phyloP scores from a whole-genome alignment of 2,329 filamentous ascomycete genomes.

The Seiridium unicorne region DNA sequence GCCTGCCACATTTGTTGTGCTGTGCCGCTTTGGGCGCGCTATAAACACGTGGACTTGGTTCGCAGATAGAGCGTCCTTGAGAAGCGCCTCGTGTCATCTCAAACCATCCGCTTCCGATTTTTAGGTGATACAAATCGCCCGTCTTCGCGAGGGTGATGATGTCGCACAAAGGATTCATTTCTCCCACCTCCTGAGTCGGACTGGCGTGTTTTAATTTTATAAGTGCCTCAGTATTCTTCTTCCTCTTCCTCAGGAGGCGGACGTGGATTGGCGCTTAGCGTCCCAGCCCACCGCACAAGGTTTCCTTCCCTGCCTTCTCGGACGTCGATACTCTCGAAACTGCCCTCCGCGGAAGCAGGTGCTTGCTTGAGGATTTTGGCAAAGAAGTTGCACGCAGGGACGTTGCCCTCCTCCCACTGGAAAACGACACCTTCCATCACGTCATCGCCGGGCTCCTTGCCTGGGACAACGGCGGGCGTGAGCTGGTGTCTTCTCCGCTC shows the following conservation, averaged over 20 bases:
- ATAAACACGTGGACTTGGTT: too few species aligned
- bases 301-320: background rate
- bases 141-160: too few species aligned
- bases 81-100: too few species aligned
- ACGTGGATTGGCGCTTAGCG: background rate
- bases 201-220: background rate
- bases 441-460: background rate
- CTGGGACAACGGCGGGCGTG: background rate
- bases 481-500: background rate
- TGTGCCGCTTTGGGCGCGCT: too few species aligned
- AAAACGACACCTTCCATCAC: background rate
- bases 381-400: background rate
- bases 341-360: background rate
- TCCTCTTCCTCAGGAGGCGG: background rate
- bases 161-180: too few species aligned
- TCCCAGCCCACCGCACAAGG: background rate
- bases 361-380: background rate
- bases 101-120: too few species aligned
- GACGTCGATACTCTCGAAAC: background rate
- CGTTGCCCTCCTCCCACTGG: background rate
- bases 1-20: too few species aligned
- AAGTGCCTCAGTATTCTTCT: background rate
- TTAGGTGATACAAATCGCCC: too few species aligned
- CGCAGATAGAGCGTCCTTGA: too few species aligned
- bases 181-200: background rate